Conservation (phyloP, 805 yeast species). For the Isabelozyma rhagii region DNA sequence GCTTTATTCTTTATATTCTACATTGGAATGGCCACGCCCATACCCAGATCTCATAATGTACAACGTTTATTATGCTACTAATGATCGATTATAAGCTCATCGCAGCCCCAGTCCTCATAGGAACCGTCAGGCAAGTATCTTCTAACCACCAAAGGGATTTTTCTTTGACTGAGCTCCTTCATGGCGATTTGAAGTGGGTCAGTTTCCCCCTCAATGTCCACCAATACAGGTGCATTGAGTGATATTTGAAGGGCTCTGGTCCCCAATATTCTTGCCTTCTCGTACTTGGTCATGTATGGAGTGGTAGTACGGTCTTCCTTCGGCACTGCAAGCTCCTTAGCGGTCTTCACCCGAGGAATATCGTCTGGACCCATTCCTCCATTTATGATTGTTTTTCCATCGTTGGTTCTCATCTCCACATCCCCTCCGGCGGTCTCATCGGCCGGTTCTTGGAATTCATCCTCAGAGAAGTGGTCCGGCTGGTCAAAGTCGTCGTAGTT, state of each 20-base stretch:
- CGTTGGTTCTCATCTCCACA: slow-evolving; percentile 53
- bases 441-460: slow-evolving; percentile 48
- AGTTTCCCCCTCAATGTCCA: slow-evolving; percentile 97
- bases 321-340: slow-evolving; percentile 82
- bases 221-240: slow-evolving; percentile 97
- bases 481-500: slow-evolving; percentile 80
- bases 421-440: slow-evolving; percentile 24
- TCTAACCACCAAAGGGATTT: slow-evolving; percentile 92
- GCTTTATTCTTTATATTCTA: no score
- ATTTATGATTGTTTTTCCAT: slow-evolving; percentile 69
- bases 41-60: not conserved
- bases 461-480: slow-evolving; percentile 74
- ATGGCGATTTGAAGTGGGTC: slow-evolving; percentile 97
- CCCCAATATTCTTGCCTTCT: slow-evolving; percentile 95
- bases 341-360: slow-evolving; percentile 53
- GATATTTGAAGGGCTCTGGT: slow-evolving; percentile 97
- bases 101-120: slow-evolving; percentile 98
- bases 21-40: no score
- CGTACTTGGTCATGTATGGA: slow-evolving; percentile 98
- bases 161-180: slow-evolving; percentile 93
- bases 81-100: slow-evolving; percentile 88
- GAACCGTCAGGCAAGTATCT: slow-evolving; percentile 96
- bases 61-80: slow-evolving; percentile 17
- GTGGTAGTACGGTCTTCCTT: slow-evolving; percentile 89
- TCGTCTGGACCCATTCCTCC: slow-evolving; percentile 68